These are phyloP conservation scores for Saturnispora ahearnii DNA, from an alignment of 805 yeast species.

Conservation along the genomic window DNA sequence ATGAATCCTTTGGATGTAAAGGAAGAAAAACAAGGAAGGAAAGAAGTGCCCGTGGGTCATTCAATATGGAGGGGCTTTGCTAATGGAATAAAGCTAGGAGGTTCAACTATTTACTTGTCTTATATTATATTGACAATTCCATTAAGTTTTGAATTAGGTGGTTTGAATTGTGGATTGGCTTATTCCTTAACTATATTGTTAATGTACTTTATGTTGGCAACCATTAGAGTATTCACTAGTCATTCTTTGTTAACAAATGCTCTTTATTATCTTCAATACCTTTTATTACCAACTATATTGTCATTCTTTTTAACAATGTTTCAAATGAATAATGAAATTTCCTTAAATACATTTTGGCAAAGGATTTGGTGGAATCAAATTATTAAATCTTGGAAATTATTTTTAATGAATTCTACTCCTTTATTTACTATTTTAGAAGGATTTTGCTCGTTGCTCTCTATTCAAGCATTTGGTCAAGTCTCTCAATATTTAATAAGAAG, in stretches of 20 bases:
- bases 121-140: slow-evolving; percentile 79
- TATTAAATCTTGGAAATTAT: slow-evolving; percentile 54
- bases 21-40: neutral
- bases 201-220: slow-evolving; percentile 63
- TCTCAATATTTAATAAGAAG: neutral
- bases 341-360: slow-evolving; percentile 10
- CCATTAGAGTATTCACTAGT: slow-evolving; percentile 39
- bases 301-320: slow-evolving; percentile 57
- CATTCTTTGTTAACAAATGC: slow-evolving; percentile 20
- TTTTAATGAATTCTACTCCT: slow-evolving; percentile 77
- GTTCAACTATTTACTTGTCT: slow-evolving; percentile 50
- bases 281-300: slow-evolving; percentile 39
- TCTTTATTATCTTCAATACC: slow-evolving; percentile 59
- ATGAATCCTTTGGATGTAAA: neutral
- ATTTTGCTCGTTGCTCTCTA: slow-evolving; percentile 80
- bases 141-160: slow-evolving; percentile 76
- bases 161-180: slow-evolving; percentile 87
- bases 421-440: slow-evolving; percentile 87
- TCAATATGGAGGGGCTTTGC: neutral
- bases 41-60: neutral
- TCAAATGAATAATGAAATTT: slow-evolving; percentile 24
- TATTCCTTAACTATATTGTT: slow-evolving; percentile 67
- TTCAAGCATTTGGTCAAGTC: slow-evolving; percentile 69
- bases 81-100: neutral
- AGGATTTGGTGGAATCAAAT: slow-evolving; percentile 30